A percentile compares a stretch with the other conserved stretches of the same genome.
Evolutionary conservation across 257 asterid genomes (phyloP).

Genomic region (Nicotiana tabacum): DNA sequence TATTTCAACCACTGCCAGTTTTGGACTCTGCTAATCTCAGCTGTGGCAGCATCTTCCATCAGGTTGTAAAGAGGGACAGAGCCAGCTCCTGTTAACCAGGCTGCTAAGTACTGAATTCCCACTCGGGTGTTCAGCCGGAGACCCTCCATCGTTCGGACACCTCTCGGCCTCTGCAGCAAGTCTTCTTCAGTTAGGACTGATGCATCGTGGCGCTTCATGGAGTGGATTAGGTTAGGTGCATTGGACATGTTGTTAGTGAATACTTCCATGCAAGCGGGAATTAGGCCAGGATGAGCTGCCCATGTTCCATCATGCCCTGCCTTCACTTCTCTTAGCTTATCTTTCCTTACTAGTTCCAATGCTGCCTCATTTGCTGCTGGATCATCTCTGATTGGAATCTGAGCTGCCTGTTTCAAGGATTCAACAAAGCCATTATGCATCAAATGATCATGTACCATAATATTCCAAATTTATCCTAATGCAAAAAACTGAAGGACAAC

Average conservation of each 20-base stretch:
- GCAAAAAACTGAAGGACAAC: no score
- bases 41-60: slow-evolving; percentile 98
- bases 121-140: slow-evolving; percentile 86
- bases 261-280: slow-evolving; percentile 62
- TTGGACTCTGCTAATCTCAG: slow-evolving; percentile 94
- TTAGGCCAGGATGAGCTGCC: slow-evolving; percentile 99
- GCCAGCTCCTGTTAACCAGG: slow-evolving; percentile 85
- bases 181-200: slow-evolving; percentile 48
- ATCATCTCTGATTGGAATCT: slow-evolving; percentile 83
- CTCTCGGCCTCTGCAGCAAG: slow-evolving; percentile 68
- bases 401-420: slow-evolving; percentile 68
- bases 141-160: slow-evolving; percentile 82
- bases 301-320: slow-evolving; percentile 99
- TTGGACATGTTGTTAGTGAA: slow-evolving; percentile 53
- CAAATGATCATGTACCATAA: background rate
- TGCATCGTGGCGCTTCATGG: slow-evolving; percentile 60
- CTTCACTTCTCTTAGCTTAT: slow-evolving; percentile 69
- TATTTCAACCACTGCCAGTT: slow-evolving; percentile 95
- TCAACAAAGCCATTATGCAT: background rate
- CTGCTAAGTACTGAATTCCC: slow-evolving; percentile 86
- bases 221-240: slow-evolving; percentile 58
- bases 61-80: slow-evolving; percentile 94
- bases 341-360: slow-evolving; percentile 65
- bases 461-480: no score
- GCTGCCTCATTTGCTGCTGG: slow-evolving; percentile 83